A percentile compares a stretch with the other conserved stretches of the same genome.
Conservation (phyloP, 2,329 filamentous ascomycete genomes). For the Purpureocillium lavendulum region DNA sequence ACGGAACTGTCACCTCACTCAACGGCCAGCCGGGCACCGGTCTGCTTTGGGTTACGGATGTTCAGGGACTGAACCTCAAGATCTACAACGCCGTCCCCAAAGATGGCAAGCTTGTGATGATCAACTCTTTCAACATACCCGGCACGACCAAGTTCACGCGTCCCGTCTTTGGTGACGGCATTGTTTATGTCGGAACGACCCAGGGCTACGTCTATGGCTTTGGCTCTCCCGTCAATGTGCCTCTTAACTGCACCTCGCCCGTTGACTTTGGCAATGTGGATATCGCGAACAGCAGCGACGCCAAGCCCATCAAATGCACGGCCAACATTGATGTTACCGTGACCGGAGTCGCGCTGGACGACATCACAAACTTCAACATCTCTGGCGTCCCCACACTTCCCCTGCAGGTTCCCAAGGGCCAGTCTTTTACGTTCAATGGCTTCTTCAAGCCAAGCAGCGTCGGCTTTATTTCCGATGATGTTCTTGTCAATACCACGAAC, state of each 20-base stretch:
- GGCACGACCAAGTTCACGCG: slow-evolving; percentile 48
- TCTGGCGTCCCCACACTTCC: slow-evolving; percentile 22
- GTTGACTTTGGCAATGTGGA: slow-evolving; percentile 37
- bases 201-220: slow-evolving; percentile 45
- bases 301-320: slow-evolving; percentile 33
- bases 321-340: slow-evolving; percentile 36
- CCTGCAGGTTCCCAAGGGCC: slow-evolving; percentile 22
- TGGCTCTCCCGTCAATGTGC: slow-evolving; percentile 43
- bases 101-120: slow-evolving; percentile 34
- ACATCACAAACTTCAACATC: slow-evolving; percentile 26
- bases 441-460: slow-evolving; percentile 36
- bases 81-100: slow-evolving; percentile 44
- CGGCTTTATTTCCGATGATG: slow-evolving; percentile 37
- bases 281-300: slow-evolving; percentile 22
- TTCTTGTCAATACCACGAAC: slow-evolving; percentile 41
- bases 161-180: slow-evolving; percentile 48
- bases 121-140: slow-evolving; percentile 42
- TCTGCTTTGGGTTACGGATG: slow-evolving; percentile 47
- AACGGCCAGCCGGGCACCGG: slow-evolving; percentile 45
- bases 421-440: slow-evolving; percentile 32
- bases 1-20: slow-evolving; percentile 47
- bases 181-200: slow-evolving; percentile 44
- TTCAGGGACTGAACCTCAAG: slow-evolving; percentile 42
- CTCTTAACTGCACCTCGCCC: slow-evolving; percentile 44
- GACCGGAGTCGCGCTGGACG: slow-evolving; percentile 24